Base-by-base conservation (phyloP, 2,329 filamentous ascomycete genomes). In the Neofusicoccum ribis region DNA sequence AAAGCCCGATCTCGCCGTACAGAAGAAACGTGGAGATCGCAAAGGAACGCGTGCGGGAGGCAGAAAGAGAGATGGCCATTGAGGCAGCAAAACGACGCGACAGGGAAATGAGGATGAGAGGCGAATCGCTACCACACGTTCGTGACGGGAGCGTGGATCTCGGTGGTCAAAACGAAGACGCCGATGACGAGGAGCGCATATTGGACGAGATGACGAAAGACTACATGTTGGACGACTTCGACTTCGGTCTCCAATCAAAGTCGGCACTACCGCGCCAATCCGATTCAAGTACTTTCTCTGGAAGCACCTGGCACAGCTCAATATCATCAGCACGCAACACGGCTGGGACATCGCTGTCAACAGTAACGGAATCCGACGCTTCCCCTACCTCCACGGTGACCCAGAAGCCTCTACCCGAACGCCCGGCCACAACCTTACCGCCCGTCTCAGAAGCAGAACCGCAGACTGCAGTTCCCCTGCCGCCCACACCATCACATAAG, bases 171-270 rank as follows among this genome's bases (percentile, higher is more conserved):
- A 64, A 52, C 14, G 74, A 76, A 14, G 77, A 80, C 36, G 81
- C 79, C 17, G 81, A 81, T 60, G 82, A 84, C 72, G 82, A 84
- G 67, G 81, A 84, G 68, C 78, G 81, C 3, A 73, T 84, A 62
- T 78, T 97, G 56, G 94, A 97, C 67, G 92, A 97, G 75, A 92
- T 98, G 85, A 93, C 91, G 0, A 88, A 86, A 68, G 92, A 91
- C 62, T 94, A 93, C 76, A 86, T 89, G 63, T 88, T 95, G 72
- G 91, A 94, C 64, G 90, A 93, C 65, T 96, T 96, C 72, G 85
- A 91, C 65, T 91, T 93, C 73, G 89, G 88, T 63, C 78, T 89
- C 39, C 85, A 88, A 70, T 85, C 85, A 5, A 91, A 89, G 70
- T 89, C 87, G 15, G 84, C 88, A 31, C 77, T 91, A 23, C 90